Evolutionary conservation across 2,329 filamentous ascomycete species (phyloP).

Genomic region (Sporothrix curviconia): DNA sequence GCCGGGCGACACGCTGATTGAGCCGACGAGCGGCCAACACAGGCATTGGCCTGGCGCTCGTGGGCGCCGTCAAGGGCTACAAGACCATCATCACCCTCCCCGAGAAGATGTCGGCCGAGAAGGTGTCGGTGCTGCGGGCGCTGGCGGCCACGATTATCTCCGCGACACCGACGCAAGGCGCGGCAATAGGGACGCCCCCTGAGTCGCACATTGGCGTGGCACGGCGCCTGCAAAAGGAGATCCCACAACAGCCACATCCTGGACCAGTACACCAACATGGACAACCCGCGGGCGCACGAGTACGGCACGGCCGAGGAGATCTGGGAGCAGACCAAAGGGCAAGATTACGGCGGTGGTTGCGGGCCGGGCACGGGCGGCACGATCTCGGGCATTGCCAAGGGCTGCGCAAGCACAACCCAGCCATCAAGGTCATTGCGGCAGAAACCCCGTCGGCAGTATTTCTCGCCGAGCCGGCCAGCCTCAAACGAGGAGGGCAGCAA

Average conservation of each 20-base stretch:
- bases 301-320: constrained; percentile 93
- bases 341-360: constrained; percentile 78
- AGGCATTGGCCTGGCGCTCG: constrained; percentile 90
- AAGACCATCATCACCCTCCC: constrained; percentile 97
- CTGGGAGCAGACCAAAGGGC: constrained; percentile 81
- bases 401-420: constrained; percentile 80
- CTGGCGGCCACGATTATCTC: constrained; percentile 96
- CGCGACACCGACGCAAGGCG: constrained; percentile 91
- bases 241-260: constrained; percentile 95
- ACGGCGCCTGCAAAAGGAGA: constrained; percentile 81
- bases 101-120: constrained; percentile 99
- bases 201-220: constrained; percentile 98
- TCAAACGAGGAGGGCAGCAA: constrained; percentile 80
- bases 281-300: constrained; percentile 94
- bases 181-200: constrained; percentile 85
- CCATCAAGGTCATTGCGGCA: constrained; percentile 84
- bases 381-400: constrained; percentile 80
- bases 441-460: constrained; percentile 92
- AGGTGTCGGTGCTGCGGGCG: constrained; percentile 88
- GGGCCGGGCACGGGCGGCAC: constrained; percentile 91
- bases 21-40: constrained; percentile 98
- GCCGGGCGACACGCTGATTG: constrained; percentile 93
- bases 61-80: constrained; percentile 94
- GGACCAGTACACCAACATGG: constrained; percentile 86
- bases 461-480: constrained; percentile 67